phyloP scores from a whole-genome alignment of 306 rosid species.

The Quercus suber region DNA sequence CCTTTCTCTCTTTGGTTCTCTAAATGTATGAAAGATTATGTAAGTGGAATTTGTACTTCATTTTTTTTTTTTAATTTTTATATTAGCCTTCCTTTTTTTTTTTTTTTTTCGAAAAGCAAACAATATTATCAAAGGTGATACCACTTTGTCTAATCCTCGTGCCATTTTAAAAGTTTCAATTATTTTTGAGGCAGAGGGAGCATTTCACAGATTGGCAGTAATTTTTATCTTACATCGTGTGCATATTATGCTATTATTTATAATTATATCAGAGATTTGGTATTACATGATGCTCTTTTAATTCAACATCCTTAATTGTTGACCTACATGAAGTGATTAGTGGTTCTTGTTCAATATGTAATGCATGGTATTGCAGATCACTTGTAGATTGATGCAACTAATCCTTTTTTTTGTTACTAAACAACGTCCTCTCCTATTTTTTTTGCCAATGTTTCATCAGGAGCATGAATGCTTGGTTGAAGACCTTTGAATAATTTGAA shows the following conservation, averaged over 20 bases:
- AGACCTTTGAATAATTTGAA: slow-evolving; percentile 91
- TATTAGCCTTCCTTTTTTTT: no score
- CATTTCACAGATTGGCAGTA: neutral
- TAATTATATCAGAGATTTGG: neutral
- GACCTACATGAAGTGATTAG: neutral
- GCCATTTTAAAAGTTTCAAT: no score
- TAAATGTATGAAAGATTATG: no score
- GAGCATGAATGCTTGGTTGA: slow-evolving; percentile 86
- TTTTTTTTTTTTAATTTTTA: no score
- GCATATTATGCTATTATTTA: neutral
- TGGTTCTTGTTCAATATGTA: no score
- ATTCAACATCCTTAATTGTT: neutral
- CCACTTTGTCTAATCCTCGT: no score
- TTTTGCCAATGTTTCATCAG: no score
- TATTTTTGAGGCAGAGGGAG: no score
- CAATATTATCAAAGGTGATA: no score
- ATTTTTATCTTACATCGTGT: neutral
- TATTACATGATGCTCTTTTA: neutral
- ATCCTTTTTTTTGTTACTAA: neutral
- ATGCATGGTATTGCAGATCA: neutral
- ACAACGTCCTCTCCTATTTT: neutral
- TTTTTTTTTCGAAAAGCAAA: no score
- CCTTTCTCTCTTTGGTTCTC: no score
- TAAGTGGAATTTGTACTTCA: no score
- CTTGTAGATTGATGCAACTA: neutral